Base-by-base conservation (phyloP, 2,329 filamentous ascomycete genomes). In the Penicillium sp. region DNA sequence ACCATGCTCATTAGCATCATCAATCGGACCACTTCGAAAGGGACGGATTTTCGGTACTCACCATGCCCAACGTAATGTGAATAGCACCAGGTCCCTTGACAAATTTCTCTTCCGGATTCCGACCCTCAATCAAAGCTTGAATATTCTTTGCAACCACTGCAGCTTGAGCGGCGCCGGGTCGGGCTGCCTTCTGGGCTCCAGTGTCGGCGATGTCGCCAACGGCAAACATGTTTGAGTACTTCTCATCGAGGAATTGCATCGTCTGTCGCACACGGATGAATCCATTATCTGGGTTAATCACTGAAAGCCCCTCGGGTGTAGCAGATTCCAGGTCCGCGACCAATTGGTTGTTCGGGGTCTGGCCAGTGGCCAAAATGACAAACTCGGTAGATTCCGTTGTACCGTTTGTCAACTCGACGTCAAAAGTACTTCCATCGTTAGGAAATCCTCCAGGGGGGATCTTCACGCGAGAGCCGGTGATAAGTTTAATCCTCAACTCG, bases 361-460 rank as follows among this genome's bases (percentile, higher is more conserved):
- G 80, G 3, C 81, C 81, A 0, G 78, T 82, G 3, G 79, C 80
- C 1, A 77, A 66, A 27, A 83, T 80, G 46, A 70, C 79, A 66
- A 73, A 80, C 72, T 66, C 68, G 46, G 63, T 73, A 50, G 74
- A 78, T 24, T 73, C 58, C 14, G 62, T 63, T 2, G 65, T 65
- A 19, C 73, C 73, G 37, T 73, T 70, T 10, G 68, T 72, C 11
- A 75, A 64, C 6, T 73, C 58, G 3, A 75, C 69, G 5, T 66
- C 54, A 24, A 71, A 73, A 0, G 64, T 39, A 0, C 41, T 66
- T 35, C 68, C 67, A 31, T 69, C 60, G 35, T 58, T 66, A 0
- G 69, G 69, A 22, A 74, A 73, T 3, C 73, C 71, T 5, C 52
- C 54, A 5, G 40, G 5, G 6, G 73, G 73, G 18, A 75, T 53